Conservation (phyloP, 2,329 filamentous ascomycete genomes). For the Orbilia quercus region DNA sequence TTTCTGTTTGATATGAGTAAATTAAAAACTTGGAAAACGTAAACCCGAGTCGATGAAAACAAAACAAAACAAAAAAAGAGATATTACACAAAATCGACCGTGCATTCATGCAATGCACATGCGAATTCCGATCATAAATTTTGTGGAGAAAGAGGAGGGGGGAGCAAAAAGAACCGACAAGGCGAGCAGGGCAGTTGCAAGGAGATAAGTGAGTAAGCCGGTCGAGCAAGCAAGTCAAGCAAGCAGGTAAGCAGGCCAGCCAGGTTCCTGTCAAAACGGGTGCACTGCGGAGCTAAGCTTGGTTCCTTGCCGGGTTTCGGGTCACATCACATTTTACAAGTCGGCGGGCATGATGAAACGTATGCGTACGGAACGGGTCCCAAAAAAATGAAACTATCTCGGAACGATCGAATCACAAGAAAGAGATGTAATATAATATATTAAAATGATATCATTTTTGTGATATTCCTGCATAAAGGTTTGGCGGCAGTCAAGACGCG, state of each 20-base stretch:
- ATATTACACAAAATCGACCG: slow-evolving; percentile 17
- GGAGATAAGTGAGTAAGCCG: no score
- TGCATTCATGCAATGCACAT: slow-evolving; percentile 46
- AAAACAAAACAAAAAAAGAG: not conserved
- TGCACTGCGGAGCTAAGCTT: no score
- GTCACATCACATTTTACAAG: no score
- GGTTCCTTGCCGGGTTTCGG: no score
- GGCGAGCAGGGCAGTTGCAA: no score
- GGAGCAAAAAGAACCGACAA: not conserved
- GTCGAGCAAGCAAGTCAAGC: not conserved
- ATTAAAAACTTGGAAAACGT: no score
- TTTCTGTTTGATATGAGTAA: no score
- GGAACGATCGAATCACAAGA: slow-evolving; percentile 14
- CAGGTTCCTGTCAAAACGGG: no score
- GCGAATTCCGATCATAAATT: slow-evolving; percentile 13
- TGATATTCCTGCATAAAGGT: slow-evolving; percentile 2
- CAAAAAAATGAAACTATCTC: not conserved
- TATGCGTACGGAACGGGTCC: no score
- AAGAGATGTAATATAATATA: slow-evolving; percentile 4
- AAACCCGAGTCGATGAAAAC: no score
- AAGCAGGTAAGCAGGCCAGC: not conserved
- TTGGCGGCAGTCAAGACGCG: not conserved
- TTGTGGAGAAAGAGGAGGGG: slow-evolving; percentile 31
- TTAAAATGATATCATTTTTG: slow-evolving; percentile 43
- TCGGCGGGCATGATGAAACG: no score